Conservation (phyloP, 163 green algal species). For the Coccomyxa subellipsoidea region DNA sequence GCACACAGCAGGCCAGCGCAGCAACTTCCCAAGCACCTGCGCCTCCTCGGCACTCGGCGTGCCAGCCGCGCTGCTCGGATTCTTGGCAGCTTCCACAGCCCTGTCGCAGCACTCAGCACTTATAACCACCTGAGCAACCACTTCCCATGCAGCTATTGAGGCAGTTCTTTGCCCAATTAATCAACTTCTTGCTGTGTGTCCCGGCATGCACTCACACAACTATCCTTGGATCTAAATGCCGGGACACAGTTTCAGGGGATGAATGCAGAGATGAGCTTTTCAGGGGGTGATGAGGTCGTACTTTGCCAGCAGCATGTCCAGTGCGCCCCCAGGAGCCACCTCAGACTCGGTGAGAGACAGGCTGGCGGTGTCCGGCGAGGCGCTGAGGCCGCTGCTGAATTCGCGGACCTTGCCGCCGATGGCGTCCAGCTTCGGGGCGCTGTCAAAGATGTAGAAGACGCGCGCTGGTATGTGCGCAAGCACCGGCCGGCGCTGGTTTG, state of each 20-base stretch:
- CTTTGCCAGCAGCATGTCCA: constrained; percentile 30
- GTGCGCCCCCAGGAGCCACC: constrained; percentile 16
- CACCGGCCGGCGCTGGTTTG: not conserved
- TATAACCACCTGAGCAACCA: too few species aligned
- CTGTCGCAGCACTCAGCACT: too few species aligned
- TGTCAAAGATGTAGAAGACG: constrained; percentile 52
- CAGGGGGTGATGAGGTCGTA: not conserved
- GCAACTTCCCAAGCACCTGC: constrained; percentile 33
- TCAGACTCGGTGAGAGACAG: constrained; percentile 30
- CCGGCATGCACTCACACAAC: too few species aligned
- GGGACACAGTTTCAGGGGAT: too few species aligned
- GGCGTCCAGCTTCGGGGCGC: constrained; percentile 26
- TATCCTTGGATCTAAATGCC: too few species aligned
- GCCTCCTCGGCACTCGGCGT: constrained; percentile 6
- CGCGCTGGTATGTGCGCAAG: constrained; percentile 33
- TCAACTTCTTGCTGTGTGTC: not conserved
- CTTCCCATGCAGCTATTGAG: too few species aligned
- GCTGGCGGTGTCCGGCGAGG: not conserved
- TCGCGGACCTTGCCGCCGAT: constrained; percentile 23
- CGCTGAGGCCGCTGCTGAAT: not conserved
- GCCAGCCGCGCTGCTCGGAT: not conserved
- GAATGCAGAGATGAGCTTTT: not conserved
- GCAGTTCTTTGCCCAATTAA: too few species aligned
- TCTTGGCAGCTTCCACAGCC: not conserved
- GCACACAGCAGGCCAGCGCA: constrained; percentile 51